Evolutionary conservation across 2,329 filamentous ascomycete genomes (phyloP).

Genomic region (Pseudogymnoascus sp.): DNA sequence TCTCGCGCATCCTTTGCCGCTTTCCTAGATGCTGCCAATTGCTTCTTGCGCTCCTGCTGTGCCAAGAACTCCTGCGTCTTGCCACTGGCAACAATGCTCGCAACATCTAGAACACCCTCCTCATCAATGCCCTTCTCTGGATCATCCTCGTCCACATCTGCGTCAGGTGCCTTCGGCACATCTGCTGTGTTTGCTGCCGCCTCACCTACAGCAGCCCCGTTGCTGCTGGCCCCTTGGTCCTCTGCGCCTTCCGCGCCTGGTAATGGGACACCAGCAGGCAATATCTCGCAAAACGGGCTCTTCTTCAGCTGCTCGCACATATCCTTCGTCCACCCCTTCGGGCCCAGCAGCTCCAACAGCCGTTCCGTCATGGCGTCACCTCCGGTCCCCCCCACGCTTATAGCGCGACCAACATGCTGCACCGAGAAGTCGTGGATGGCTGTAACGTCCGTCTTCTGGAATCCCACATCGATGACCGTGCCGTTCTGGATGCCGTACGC

Average conservation of each 20-base stretch:
- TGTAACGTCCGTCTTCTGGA: slow-evolving; percentile 85
- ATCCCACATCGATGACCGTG: slow-evolving; percentile 84
- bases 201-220: slow-evolving; percentile 28
- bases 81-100: slow-evolving; percentile 73
- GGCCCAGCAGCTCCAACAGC: slow-evolving; percentile 56
- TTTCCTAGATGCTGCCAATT: slow-evolving; percentile 53
- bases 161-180: slow-evolving; percentile 20
- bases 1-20: slow-evolving; percentile 49
- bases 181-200: slow-evolving; percentile 28
- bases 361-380: slow-evolving; percentile 78
- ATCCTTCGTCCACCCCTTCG: slow-evolving; percentile 50
- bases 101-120: slow-evolving; percentile 74
- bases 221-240: slow-evolving; percentile 26
- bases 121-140: slow-evolving; percentile 40
- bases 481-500: slow-evolving; percentile 67
- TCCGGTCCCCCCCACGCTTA: slow-evolving; percentile 57
- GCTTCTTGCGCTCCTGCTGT: slow-evolving; percentile 75
- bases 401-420: slow-evolving; percentile 56
- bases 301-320: slow-evolving; percentile 65
- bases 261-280: slow-evolving; percentile 44
- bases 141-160: slow-evolving; percentile 25
- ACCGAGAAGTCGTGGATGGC: slow-evolving; percentile 77
- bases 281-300: slow-evolving; percentile 57
- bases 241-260: slow-evolving; percentile 41
- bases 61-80: slow-evolving; percentile 76